Evolutionary conservation across 768 basidiomycete genomes (phyloP).

Genomic region (Trametes coccinea): DNA sequence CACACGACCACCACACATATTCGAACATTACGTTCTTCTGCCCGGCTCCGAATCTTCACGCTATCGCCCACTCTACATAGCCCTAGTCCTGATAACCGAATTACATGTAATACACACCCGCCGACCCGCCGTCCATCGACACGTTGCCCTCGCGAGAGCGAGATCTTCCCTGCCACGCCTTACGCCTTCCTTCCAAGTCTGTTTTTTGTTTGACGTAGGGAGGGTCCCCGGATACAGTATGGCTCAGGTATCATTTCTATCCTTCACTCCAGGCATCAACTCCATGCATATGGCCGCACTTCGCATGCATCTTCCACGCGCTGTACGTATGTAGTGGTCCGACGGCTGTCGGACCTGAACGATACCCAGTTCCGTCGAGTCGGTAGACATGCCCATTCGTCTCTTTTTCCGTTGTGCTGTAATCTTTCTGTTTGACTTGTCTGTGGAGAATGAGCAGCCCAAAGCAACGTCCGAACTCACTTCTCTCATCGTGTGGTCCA

Average conservation of each 20-base stretch:
- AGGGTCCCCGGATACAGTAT: not conserved
- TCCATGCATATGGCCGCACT: not conserved
- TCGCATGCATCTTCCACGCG: no score
- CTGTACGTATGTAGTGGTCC: no score
- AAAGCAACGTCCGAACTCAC: not conserved
- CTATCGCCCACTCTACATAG: constrained; percentile 14
- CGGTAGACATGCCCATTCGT: not conserved
- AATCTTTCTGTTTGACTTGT: not conserved
- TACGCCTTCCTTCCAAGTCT: not conserved
- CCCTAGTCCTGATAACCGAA: constrained; percentile 2
- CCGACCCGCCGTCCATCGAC: not conserved
- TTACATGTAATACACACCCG: constrained; percentile 19
- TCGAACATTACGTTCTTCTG: not conserved
- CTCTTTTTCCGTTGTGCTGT: not conserved
- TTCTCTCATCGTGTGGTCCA: not conserved
- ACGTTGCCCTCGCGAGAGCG: not conserved
- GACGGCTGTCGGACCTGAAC: not conserved
- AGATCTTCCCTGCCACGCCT: not conserved
- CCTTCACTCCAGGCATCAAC: not conserved
- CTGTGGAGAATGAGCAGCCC: not conserved
- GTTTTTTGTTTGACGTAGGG: not conserved
- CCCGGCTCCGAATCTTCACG: not conserved
- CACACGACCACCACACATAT: not conserved
- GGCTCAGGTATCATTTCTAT: not conserved
- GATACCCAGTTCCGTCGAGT: constrained; percentile 1